These are phyloP conservation scores for Garcileccinum viscosum DNA, from an alignment of 1,284 basidiomycete genomes.

Conservation along the genomic window DNA sequence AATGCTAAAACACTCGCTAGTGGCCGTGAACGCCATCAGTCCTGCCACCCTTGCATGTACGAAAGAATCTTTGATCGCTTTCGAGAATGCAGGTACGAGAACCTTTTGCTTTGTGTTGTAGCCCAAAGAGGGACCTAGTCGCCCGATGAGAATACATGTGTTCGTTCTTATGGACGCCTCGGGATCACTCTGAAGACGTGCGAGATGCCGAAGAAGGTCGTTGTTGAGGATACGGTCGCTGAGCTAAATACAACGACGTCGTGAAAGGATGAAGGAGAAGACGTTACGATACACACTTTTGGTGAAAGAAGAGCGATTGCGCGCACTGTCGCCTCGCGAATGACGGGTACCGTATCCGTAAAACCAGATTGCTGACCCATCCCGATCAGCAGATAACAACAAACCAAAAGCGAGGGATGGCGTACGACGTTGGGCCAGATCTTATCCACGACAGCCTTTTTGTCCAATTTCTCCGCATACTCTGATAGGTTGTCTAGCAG, in stretches of 20 bases:
- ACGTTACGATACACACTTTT: slow-evolving; percentile 62
- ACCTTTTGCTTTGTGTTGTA: slow-evolving; percentile 94
- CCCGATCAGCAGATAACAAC: background rate
- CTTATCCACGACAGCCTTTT: slow-evolving; percentile 83
- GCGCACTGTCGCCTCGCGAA: slow-evolving; percentile 94
- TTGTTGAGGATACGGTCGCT: slow-evolving; percentile 95
- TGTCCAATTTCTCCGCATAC: slow-evolving; percentile 88
- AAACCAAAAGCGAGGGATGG: background rate
- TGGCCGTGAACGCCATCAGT: slow-evolving; percentile 95
- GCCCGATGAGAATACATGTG: slow-evolving; percentile 94
- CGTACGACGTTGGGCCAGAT: slow-evolving; percentile 92
- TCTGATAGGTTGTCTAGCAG: slow-evolving; percentile 86
- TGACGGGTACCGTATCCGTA: slow-evolving; percentile 89
- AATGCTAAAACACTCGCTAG: slow-evolving; percentile 86
- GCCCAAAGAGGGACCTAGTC: slow-evolving; percentile 85
- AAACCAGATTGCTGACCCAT: slow-evolving; percentile 86
- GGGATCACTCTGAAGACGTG: slow-evolving; percentile 90
- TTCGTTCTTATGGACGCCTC: slow-evolving; percentile 98
- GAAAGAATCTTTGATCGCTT: slow-evolving; percentile 91
- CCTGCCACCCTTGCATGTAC: slow-evolving; percentile 94
- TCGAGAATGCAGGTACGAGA: slow-evolving; percentile 91
- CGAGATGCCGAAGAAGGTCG: slow-evolving; percentile 91
- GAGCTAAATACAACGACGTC: slow-evolving; percentile 54
- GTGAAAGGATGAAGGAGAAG: background rate
- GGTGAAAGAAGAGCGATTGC: slow-evolving; percentile 85